A percentile compares a stretch with the other conserved stretches of the same genome.
phyloP scores from a whole-genome alignment of 108 stramenopile species.

The Nannochloropsis salina region DNA sequence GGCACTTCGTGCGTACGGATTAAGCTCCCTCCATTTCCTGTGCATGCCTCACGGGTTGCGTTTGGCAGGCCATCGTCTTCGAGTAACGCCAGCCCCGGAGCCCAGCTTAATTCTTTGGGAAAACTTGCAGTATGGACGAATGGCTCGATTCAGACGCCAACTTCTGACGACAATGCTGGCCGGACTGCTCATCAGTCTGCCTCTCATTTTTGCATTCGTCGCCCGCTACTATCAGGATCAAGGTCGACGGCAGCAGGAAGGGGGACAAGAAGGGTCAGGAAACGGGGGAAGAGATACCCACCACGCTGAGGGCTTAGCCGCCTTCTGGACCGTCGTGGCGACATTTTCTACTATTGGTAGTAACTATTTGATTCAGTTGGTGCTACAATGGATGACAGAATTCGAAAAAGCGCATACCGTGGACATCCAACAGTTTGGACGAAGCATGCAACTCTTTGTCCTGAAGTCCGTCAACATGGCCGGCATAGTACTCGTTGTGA shows the following conservation, averaged over 20 bases:
- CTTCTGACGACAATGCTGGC: slow-evolving; percentile 37
- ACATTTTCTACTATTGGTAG: slow-evolving; percentile 41
- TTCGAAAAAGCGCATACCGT: slow-evolving; percentile 41
- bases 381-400: slow-evolving; percentile 21
- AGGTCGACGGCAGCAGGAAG: background rate
- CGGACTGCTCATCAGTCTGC: slow-evolving; percentile 36
- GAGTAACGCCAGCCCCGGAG: slow-evolving; percentile 50
- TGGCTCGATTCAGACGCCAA: slow-evolving; percentile 26
- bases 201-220: slow-evolving; percentile 31
- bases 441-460: slow-evolving; percentile 25
- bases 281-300: slow-evolving; percentile 33
- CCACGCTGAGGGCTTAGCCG: slow-evolving; percentile 31
- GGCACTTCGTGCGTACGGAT: slow-evolving; percentile 21
- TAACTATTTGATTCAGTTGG: slow-evolving; percentile 41
- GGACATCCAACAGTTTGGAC: slow-evolving; percentile 26
- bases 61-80: slow-evolving; percentile 34
- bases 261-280: background rate
- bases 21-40: slow-evolving; percentile 26
- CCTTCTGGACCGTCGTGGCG: slow-evolving; percentile 30
- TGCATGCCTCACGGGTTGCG: slow-evolving; percentile 25
- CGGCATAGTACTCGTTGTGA: slow-evolving; percentile 45
- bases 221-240: slow-evolving; percentile 39
- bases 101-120: slow-evolving; percentile 58
- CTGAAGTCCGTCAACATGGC: slow-evolving; percentile 56
- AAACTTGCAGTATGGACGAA: slow-evolving; percentile 44